Conservation (phyloP, 257 asterid genomes). For the Solanum megistacrolobum region DNA sequence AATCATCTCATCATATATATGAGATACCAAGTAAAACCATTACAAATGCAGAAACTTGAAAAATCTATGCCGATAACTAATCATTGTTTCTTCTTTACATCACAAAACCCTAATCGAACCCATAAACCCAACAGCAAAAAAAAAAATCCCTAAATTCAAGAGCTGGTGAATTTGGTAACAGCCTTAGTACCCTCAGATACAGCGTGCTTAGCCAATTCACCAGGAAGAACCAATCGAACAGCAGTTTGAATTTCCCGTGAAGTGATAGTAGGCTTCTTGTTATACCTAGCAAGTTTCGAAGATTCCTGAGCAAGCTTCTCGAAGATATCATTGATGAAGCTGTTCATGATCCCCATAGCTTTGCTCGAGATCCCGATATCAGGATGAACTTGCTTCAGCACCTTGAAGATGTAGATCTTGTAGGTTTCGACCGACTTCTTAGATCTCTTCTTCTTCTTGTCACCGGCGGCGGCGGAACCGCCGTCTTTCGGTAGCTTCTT, state of each 20-base stretch:
- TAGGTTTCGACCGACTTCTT: not conserved
- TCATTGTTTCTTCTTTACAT: not conserved
- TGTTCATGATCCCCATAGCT: conserved; percentile 15
- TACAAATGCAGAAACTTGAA: not conserved
- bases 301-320: conserved; percentile 11
- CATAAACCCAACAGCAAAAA: not conserved
- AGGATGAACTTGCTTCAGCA: conserved; percentile 6
- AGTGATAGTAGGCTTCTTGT: conserved; percentile 5
- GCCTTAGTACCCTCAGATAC: conserved; percentile 11
- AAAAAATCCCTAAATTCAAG: not conserved
- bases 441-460: conserved; percentile 4
- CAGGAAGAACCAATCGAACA: conserved; percentile 9
- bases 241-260: conserved; percentile 11
- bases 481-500: conserved; percentile 3
- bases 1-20: too few species aligned
- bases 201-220: conserved; percentile 13
- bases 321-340: conserved; percentile 12
- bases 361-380: conserved; percentile 7
- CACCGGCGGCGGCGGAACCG: not conserved
- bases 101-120: not conserved
- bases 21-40: too few species aligned
- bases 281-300: not conserved
- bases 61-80: not conserved
- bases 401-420: conserved; percentile 14
- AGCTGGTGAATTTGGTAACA: conserved; percentile 12